phyloP scores from a whole-genome alignment of 140 eudicot genomes.

The Ambrosia hybrid region DNA sequence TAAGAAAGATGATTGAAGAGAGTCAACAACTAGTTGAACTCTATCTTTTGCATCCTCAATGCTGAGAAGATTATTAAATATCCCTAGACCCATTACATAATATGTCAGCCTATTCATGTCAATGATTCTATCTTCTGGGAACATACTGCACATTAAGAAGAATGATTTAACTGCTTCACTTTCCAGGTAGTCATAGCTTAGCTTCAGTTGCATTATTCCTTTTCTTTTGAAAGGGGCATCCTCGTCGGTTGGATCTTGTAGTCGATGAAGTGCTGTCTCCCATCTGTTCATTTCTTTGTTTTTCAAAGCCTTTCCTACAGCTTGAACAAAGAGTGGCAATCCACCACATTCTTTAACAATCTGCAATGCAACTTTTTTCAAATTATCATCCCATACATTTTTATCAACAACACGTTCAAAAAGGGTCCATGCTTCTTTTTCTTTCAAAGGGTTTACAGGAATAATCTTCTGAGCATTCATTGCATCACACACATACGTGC shows the following conservation, averaged over 20 bases:
- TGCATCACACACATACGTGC: constrained; percentile 1
- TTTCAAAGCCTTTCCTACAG: constrained; percentile 19
- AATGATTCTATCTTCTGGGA: constrained; percentile 18
- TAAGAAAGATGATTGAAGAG: neutral
- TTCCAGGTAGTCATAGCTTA: neutral
- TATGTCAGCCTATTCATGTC: neutral
- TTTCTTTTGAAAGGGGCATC: constrained; percentile 11
- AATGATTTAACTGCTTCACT: neutral
- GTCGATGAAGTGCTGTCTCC: constrained; percentile 15
- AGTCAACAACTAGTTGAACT: neutral
- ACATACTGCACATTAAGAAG: constrained; percentile 32
- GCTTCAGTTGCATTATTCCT: neutral
- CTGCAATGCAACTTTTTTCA: constrained; percentile 9
- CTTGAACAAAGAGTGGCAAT: neutral
- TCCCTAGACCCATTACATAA: constrained; percentile 25
- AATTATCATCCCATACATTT: neutral
- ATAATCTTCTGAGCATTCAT: constrained; percentile 27
- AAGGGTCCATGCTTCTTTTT: constrained; percentile 34
- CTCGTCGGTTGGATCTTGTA: constrained; percentile 1
- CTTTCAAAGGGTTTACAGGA: neutral
- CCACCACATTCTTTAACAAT: constrained; percentile 17
- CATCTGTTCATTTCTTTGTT: constrained; percentile 3
- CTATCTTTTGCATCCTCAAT: constrained; percentile 20
- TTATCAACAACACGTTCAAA: constrained; percentile 16
- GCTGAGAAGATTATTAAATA: neutral